These are phyloP conservation scores for Globisporangium perplexum DNA, from an alignment of 352 stramenopile genomes.

Conservation along the genomic window DNA sequence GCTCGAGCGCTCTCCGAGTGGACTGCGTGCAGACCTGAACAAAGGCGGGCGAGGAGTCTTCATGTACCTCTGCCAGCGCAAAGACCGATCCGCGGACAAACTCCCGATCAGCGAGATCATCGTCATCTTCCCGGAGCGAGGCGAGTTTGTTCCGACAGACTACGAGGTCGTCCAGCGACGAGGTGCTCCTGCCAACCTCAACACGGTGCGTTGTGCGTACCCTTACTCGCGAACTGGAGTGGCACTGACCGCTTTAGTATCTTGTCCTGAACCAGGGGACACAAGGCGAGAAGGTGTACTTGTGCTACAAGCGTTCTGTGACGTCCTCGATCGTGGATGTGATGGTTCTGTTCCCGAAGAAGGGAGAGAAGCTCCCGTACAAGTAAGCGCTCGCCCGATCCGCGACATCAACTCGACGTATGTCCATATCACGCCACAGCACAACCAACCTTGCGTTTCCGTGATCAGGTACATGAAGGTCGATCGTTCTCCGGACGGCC, in stretches of 20 bases:
- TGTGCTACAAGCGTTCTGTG: constrained; percentile 70
- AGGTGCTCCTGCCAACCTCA: constrained; percentile 61
- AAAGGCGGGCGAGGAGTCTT: constrained; percentile 75
- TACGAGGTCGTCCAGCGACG: constrained; percentile 70
- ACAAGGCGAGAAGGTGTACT: constrained; percentile 74
- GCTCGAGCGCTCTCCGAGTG: constrained; percentile 70
- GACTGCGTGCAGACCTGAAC: constrained; percentile 73
- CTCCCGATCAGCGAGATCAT: constrained; percentile 75
- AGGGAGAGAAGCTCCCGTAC: constrained; percentile 80
- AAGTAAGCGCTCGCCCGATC: constrained; percentile 25
- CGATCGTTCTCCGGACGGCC: constrained; percentile 61
- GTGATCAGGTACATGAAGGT: constrained; percentile 73
- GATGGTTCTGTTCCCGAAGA: constrained; percentile 68
- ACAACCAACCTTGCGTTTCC: no score
- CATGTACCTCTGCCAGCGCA: constrained; percentile 67
- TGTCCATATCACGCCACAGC: no score
- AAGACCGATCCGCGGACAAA: constrained; percentile 38
- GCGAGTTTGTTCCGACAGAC: constrained; percentile 67
- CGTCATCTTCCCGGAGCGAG: constrained; percentile 66
- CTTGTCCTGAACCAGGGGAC: constrained; percentile 34
- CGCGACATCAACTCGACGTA: no score
- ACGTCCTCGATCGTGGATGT: constrained; percentile 62
- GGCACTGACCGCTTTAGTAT: neutral
- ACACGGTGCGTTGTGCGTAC: constrained; percentile 34
- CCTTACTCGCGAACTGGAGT: neutral